A percentile compares a stretch with the other conserved stretches of the same genome.
Evolutionary conservation across 495 filamentous ascomycete species (phyloP).

Genomic region (Neurospora intermedia): DNA sequence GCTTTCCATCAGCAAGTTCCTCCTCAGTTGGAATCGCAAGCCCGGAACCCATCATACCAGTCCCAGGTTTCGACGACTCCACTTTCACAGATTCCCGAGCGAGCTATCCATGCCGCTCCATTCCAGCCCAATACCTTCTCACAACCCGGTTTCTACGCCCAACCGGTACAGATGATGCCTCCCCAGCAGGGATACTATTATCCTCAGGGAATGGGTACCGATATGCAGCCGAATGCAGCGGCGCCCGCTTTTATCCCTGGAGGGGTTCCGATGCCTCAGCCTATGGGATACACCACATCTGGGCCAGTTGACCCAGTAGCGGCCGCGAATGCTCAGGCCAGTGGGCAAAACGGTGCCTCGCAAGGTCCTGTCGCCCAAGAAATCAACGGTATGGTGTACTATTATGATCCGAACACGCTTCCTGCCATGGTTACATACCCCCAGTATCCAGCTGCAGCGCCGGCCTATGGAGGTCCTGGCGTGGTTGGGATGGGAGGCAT

Average conservation of each 20-base stretch:
- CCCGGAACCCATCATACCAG: conserved; percentile 61
- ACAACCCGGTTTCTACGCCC: conserved; percentile 54
- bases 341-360: conserved; percentile 28
- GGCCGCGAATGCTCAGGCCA: conserved; percentile 4
- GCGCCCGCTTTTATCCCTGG: conserved; percentile 49
- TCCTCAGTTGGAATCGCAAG: conserved; percentile 54
- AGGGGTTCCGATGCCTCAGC: conserved; percentile 37
- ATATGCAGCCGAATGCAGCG: conserved; percentile 42
- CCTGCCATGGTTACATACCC: conserved; percentile 41
- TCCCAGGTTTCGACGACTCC: conserved; percentile 77
- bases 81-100: conserved; percentile 87
- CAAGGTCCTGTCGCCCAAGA: conserved; percentile 79
- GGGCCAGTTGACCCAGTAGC: conserved; percentile 30
- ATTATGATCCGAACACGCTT: conserved; percentile 70
- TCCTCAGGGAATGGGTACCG: conserved; percentile 38
- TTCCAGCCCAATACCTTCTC: conserved; percentile 72
- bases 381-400: conserved; percentile 90
- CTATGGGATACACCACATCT: conserved; percentile 32
- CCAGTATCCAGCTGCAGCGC: conserved; percentile 39
- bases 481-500: conserved; percentile 63
- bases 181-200: conserved; percentile 48
- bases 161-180: conserved; percentile 38
- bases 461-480: conserved; percentile 36
- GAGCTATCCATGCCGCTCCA: conserved; percentile 81
- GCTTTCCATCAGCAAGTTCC: conserved; percentile 91